Conservation (phyloP, 129 eudicot species). For the Gnaphalium uliginosum region DNA sequence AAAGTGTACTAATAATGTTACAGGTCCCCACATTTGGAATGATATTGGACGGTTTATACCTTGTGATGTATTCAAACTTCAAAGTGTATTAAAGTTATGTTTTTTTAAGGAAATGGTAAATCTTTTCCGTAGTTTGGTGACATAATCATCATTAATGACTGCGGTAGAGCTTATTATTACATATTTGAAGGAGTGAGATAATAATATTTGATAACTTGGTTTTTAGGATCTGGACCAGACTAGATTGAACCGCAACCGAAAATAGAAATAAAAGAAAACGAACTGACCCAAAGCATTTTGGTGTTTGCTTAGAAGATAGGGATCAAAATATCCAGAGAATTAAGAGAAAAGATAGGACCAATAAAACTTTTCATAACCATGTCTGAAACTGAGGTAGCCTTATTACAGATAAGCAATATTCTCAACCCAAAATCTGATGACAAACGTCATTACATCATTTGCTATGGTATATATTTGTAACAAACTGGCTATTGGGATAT, state of each 20-base stretch:
- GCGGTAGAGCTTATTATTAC: background rate
- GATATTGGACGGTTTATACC: background rate
- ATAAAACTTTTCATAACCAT: background rate
- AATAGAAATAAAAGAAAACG: background rate
- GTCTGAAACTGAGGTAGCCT: background rate
- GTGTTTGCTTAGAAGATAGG: background rate
- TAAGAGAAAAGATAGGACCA: background rate
- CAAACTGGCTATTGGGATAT: background rate
- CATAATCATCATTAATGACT: background rate
- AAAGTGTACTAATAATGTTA: background rate
- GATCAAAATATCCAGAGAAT: background rate
- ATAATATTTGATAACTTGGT: too few relatives aligned
- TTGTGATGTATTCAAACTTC: background rate
- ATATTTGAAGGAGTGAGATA: background rate
- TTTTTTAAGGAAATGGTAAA: background rate
- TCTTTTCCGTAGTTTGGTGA: background rate
- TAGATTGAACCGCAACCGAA: background rate
- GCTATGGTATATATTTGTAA: background rate
- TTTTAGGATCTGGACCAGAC: background rate
- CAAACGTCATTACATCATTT: constrained; percentile 2
- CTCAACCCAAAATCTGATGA: constrained; percentile 1
- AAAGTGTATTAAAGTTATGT: background rate
- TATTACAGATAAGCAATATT: background rate
- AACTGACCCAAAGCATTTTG: background rate
- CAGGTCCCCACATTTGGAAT: background rate